Evolutionary conservation across 164 flowering plant species (phyloP), one percentile per base, ranked within the genome.

Genomic region (Umbilicus rupestris): DNA sequence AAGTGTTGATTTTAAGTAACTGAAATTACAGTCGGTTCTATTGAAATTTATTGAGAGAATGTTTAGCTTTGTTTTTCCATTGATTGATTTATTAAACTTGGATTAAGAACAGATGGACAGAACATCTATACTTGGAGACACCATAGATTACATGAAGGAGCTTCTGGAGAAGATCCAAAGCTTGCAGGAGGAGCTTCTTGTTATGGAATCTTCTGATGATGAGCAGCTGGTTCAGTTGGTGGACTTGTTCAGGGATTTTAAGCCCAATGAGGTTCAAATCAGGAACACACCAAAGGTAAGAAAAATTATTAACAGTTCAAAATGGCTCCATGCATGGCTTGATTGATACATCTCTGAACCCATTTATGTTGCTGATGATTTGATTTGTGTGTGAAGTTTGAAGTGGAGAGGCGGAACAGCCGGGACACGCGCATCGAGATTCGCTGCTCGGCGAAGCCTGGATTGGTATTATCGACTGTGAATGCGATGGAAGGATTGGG

Each of bases 101-200:
- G 59, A 52, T n/a, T n/a, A n/a, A 52, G 30, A 31, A 5, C 75
- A 92, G 98, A 92, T 89, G 96, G 98, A 92, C 69, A 84, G 96
- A 68, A 92, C 98, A 52, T 84, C 98, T 7, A 92, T 92, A 65
- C 87, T 92, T 55, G 96, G 96, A 58, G 98, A 92, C 62, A 85
- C 96, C 2, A 92, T 92, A 63, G 92, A 88, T 63, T 92, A 92
- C 83, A 84, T 85, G 88, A 92, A 88, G 62, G 96, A 90, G 78
- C 84, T 92, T 3, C 74, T 87, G 12, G 87, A 86, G 52, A 88
- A 78, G 66, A 90, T 92, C 71, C 81, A 84, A 44, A 78, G 33
- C 22, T 69, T 90, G 76, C 90, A 87, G 55, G 80, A 81, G 65
- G 87, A 85, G 66, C n/a, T n/a, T n/a, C 75, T 74, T 24, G 81